A percentile compares a stretch with the other conserved stretches of the same genome.
Conservation (phyloP, 2,329 filamentous ascomycete species). For the Ophioceras dolichostomum region DNA sequence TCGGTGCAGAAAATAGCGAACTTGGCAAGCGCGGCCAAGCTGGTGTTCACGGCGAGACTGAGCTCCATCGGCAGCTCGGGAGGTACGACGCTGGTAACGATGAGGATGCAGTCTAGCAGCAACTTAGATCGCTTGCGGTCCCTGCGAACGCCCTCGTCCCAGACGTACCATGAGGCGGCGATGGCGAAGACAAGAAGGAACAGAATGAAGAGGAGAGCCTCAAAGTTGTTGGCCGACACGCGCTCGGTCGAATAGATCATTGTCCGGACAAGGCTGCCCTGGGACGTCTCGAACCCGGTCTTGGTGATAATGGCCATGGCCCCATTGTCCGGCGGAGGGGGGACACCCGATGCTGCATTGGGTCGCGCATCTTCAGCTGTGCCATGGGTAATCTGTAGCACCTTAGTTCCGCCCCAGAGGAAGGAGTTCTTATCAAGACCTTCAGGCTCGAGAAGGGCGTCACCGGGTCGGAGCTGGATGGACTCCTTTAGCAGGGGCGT, state of each 20-base stretch:
- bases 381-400: conserved; percentile 86
- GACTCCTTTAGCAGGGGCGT: conserved; percentile 96
- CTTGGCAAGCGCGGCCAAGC: conserved; percentile 84
- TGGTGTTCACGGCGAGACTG: conserved; percentile 94
- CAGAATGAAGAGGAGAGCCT: conserved; percentile 93
- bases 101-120: conserved; percentile 92
- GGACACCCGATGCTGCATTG: conserved; percentile 63
- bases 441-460: conserved; percentile 73
- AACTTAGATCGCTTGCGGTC: conserved; percentile 97
- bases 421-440: conserved; percentile 95
- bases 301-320: conserved; percentile 91
- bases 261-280: conserved; percentile 91
- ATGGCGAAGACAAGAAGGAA: conserved; percentile 94
- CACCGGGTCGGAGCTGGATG: conserved; percentile 72
- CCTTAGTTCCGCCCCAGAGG: conserved; percentile 94
- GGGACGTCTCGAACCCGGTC: conserved; percentile 97
- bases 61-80: conserved; percentile 97
- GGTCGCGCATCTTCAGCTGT: conserved; percentile 63
- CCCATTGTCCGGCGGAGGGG: conserved; percentile 80
- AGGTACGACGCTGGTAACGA: conserved; percentile 96
- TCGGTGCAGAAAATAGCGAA: conserved; percentile 98
- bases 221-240: conserved; percentile 94
- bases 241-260: conserved; percentile 99
- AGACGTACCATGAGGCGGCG: conserved; percentile 97
- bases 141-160: conserved; percentile 88